These are phyloP conservation scores for Wickerhamomyces sydowiorum DNA, from an alignment of 805 yeast genomes.

Conservation along the genomic window DNA sequence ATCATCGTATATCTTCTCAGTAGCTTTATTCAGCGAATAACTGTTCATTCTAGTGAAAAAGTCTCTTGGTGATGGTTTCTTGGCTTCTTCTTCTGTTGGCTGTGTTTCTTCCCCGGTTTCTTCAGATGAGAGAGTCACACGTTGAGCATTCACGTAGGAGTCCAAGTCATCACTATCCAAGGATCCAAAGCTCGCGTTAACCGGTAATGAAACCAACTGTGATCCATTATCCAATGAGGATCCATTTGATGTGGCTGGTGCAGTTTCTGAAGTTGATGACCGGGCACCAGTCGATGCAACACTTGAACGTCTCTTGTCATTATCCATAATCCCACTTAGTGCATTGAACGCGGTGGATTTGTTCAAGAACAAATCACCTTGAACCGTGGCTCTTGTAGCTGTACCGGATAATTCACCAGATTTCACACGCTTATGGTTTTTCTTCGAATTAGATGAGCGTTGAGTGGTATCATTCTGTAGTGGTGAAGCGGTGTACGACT, in stretches of 20 bases:
- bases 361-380: constrained; percentile 26
- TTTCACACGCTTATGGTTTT: constrained; percentile 15
- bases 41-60: constrained; percentile 12
- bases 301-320: constrained; percentile 17
- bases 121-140: not conserved
- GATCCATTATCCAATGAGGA: constrained; percentile 36
- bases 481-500: not conserved
- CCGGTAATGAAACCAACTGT: constrained; percentile 61
- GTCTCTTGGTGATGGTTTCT: not conserved
- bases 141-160: constrained; percentile 24
- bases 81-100: not conserved
- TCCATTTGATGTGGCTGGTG: constrained; percentile 7
- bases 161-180: constrained; percentile 65
- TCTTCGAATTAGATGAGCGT: not conserved
- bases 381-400: constrained; percentile 22
- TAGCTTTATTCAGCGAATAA: constrained; percentile 13
- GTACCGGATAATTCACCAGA: constrained; percentile 16
- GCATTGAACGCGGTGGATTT: constrained; percentile 20
- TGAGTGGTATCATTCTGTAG: not conserved
- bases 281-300: constrained; percentile 4
- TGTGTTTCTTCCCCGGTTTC: not conserved
- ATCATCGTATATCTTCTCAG: constrained; percentile 10
- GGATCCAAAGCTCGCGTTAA: constrained; percentile 74
- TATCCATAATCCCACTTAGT: constrained; percentile 19
- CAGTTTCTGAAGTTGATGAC: constrained; percentile 1